phyloP scores from a whole-genome alignment of 345 rosid species.

The Excoecaria cochinchinensis region DNA sequence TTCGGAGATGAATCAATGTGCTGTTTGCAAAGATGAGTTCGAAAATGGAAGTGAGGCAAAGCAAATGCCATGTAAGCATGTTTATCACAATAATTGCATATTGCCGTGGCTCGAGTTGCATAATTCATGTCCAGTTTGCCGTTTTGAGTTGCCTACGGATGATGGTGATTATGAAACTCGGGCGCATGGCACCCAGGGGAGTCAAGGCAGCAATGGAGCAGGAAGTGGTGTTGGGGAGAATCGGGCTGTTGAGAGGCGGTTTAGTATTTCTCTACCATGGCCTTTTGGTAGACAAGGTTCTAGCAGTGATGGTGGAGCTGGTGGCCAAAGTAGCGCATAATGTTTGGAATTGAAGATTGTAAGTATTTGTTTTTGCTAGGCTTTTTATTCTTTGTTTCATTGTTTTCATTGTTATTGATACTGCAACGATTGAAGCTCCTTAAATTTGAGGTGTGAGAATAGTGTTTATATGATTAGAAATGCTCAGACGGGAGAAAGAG shows the following conservation, averaged over 20 bases:
- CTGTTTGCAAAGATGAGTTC: slow-evolving; percentile 48
- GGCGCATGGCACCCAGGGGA: slow-evolving; percentile 15
- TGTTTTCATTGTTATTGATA: background rate
- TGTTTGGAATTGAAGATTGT: slow-evolving; percentile 13
- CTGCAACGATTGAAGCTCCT: background rate
- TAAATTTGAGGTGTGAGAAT: background rate
- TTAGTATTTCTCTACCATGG: slow-evolving; percentile 40
- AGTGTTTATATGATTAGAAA: background rate
- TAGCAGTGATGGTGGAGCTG: slow-evolving; percentile 22
- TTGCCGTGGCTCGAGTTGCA: slow-evolving; percentile 51
- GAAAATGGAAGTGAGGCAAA: slow-evolving; percentile 41
- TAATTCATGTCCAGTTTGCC: slow-evolving; percentile 52
- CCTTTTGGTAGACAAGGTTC: slow-evolving; percentile 34
- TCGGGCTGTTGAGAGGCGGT: slow-evolving; percentile 34
- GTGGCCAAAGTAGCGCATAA: slow-evolving; percentile 32
- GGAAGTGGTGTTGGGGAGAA: slow-evolving; percentile 23
- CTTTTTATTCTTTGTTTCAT: background rate
- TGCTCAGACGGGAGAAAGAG: background rate
- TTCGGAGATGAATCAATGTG: slow-evolving; percentile 54
- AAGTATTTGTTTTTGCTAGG: slow-evolving; percentile 1
- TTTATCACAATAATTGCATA: slow-evolving; percentile 42
- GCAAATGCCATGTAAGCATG: slow-evolving; percentile 54
- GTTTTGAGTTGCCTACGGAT: slow-evolving; percentile 53
- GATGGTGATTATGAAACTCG: slow-evolving; percentile 42
- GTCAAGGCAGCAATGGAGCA: slow-evolving; percentile 11